Percentiles rank a stretch among this genome's conserved stretches.
Conservation (phyloP, 352 stramenopile genomes). For the Phytophthora sp. region DNA sequence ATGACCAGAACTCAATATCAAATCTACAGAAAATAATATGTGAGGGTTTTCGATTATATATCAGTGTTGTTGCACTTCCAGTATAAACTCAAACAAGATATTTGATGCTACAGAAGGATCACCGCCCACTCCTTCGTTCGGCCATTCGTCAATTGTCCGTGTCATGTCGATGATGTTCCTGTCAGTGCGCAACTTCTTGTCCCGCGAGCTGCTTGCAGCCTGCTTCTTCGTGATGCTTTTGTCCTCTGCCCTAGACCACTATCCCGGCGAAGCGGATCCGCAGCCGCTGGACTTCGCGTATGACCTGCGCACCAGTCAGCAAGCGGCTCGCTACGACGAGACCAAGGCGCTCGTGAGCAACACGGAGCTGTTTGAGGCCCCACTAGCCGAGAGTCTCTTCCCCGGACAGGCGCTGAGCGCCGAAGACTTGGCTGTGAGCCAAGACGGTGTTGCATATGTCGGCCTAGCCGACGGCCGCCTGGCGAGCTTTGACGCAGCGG, state of each 20-base stretch:
- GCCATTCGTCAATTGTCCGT: constrained; percentile 3
- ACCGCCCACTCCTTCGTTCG: no score
- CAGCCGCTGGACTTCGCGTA: constrained; percentile 42
- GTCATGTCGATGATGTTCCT: constrained; percentile 33
- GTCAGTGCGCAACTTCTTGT: constrained; percentile 44
- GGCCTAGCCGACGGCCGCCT: constrained; percentile 63
- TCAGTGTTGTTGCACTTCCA: no score
- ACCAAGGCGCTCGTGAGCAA: constrained; percentile 25
- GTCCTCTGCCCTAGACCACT: constrained; percentile 57
- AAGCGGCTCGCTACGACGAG: constrained; percentile 46
- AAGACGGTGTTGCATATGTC: constrained; percentile 54
- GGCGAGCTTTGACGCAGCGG: constrained; percentile 41
- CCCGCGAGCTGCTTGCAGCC: constrained; percentile 51
- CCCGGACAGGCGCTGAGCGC: constrained; percentile 42
- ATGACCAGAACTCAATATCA: no score
- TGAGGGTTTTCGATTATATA: no score
- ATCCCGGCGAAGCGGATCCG: constrained; percentile 46
- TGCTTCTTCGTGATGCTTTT: constrained; percentile 61
- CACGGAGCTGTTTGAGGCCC: constrained; percentile 32
- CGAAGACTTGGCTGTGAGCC: constrained; percentile 53
- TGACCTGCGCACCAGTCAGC: constrained; percentile 44
- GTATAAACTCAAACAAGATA: no score
- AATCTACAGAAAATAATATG: no score
- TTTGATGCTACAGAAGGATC: no score
- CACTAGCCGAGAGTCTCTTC: constrained; percentile 43